A percentile compares a stretch with the other conserved stretches of the same genome.
Evolutionary conservation across 352 stramenopile species (phyloP).

Genomic region (Phytophthora rubi): DNA sequence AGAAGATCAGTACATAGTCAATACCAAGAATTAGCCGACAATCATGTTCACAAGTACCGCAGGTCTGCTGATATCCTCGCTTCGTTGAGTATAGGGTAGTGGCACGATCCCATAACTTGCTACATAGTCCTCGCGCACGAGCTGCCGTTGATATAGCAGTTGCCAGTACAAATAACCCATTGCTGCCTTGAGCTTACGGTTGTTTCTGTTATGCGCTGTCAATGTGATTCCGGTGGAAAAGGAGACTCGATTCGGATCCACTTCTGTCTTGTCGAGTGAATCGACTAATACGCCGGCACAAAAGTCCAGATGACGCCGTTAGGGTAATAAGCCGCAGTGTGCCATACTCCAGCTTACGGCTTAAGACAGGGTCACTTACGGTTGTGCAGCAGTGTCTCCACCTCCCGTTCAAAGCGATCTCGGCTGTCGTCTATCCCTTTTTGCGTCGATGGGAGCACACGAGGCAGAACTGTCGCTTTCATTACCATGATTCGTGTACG

Average conservation of each 20-base stretch:
- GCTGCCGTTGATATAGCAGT: slow-evolving; percentile 44
- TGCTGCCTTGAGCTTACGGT: slow-evolving; percentile 60
- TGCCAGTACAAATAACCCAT: slow-evolving; percentile 61
- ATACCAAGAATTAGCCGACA: neutral
- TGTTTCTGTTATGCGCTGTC: slow-evolving; percentile 75
- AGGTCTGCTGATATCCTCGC: slow-evolving; percentile 20
- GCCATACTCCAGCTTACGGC: neutral
- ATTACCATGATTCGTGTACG: slow-evolving; percentile 59
- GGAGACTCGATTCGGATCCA: slow-evolving; percentile 62
- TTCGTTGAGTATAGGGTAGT: slow-evolving; percentile 36
- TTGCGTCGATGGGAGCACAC: slow-evolving; percentile 61
- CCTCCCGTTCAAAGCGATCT: slow-evolving; percentile 46
- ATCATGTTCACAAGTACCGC: slow-evolving; percentile 15
- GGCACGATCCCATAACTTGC: slow-evolving; percentile 57
- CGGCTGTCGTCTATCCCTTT: slow-evolving; percentile 57
- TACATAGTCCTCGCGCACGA: slow-evolving; percentile 50
- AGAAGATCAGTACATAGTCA: slow-evolving; percentile 6
- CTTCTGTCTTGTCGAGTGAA: slow-evolving; percentile 39
- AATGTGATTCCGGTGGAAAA: slow-evolving; percentile 67
- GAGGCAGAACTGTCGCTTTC: slow-evolving; percentile 68
- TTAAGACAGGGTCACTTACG: slow-evolving; percentile 36
- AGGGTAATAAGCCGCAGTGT: neutral
- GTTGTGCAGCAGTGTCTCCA: slow-evolving; percentile 44
- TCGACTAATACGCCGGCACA: slow-evolving; percentile 25
- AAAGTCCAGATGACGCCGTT: neutral